phyloP scores from a whole-genome alignment of 371 early-diverging fungal species.

The Rhizopus microsporus region DNA sequence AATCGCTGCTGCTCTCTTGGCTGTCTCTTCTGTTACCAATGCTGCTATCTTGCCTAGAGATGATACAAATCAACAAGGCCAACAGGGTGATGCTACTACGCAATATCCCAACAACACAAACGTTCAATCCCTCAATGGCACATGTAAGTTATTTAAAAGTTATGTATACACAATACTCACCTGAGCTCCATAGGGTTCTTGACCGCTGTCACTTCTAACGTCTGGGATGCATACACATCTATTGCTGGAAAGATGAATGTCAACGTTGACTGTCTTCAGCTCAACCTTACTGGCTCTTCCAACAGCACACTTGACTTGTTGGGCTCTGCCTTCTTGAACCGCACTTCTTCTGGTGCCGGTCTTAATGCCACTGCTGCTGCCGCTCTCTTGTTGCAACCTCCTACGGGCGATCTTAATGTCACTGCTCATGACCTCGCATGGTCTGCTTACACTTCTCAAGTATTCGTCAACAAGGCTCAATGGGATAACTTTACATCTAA shows the following conservation, averaged over 20 bases:
- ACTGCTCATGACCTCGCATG: conserved; percentile 12
- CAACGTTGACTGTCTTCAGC: conserved; percentile 18
- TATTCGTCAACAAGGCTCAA: conserved; percentile 23
- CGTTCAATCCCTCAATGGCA: conserved; percentile 18
- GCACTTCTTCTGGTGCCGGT: conserved; percentile 3
- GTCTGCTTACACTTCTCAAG: conserved; percentile 22
- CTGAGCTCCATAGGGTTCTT: conserved; percentile 17
- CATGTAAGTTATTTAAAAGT: conserved; percentile 18
- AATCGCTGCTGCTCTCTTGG: conserved; percentile 15
- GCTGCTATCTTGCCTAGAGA: conserved; percentile 18
- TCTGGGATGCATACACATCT: conserved; percentile 11
- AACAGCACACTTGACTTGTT: conserved; percentile 18
- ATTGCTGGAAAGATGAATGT: conserved; percentile 13
- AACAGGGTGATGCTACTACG: conserved; percentile 8
- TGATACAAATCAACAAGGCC: conserved; percentile 5
- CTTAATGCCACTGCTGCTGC: conserved; percentile 21
- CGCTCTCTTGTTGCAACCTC: conserved; percentile 13
- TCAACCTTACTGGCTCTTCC: conserved; percentile 10
- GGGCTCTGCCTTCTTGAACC: conserved; percentile 15
- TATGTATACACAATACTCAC: neutral
- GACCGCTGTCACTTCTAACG: conserved; percentile 22
- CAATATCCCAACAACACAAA: conserved; percentile 13
- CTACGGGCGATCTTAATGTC: conserved; percentile 8
- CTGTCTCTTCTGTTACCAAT: conserved; percentile 17
- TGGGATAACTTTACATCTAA: conserved; percentile 24